Evolutionary conservation across 108 stramenopile genomes (phyloP).

Genomic region (Stephanodiscus minutulus): DNA sequence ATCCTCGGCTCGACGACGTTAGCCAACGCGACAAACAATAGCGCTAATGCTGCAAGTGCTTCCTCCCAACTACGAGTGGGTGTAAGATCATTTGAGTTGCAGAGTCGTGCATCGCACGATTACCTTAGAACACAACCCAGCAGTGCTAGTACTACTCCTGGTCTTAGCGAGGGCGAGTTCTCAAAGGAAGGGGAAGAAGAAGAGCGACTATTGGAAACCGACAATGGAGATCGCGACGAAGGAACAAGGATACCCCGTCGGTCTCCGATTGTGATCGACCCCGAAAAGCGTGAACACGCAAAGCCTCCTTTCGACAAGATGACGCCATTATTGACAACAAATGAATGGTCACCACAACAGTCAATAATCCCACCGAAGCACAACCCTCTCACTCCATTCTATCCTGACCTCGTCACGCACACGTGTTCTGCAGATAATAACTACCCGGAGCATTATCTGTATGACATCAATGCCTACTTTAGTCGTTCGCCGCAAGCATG

Average conservation of each 20-base stretch:
- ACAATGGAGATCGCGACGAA: neutral
- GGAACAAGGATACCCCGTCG: neutral
- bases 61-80: neutral
- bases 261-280: neutral
- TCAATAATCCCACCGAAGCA: neutral
- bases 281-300: neutral
- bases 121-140: neutral
- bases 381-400: slow-evolving; percentile 25
- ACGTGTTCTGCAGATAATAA: slow-evolving; percentile 36
- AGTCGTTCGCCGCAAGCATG: slow-evolving; percentile 31
- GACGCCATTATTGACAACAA: neutral
- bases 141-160: neutral
- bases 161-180: neutral
- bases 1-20: neutral
- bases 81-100: neutral
- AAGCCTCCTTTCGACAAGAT: neutral
- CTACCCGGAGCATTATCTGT: slow-evolving; percentile 41
- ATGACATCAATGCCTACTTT: slow-evolving; percentile 39
- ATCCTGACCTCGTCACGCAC: slow-evolving; percentile 19
- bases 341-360: neutral
- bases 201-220: neutral
- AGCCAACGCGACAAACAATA: neutral
- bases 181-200: neutral
- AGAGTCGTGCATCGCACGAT: neutral
- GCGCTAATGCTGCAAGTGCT: neutral